Conservation (phyloP, 345 rosid genomes). For the Brassica juncea region DNA sequence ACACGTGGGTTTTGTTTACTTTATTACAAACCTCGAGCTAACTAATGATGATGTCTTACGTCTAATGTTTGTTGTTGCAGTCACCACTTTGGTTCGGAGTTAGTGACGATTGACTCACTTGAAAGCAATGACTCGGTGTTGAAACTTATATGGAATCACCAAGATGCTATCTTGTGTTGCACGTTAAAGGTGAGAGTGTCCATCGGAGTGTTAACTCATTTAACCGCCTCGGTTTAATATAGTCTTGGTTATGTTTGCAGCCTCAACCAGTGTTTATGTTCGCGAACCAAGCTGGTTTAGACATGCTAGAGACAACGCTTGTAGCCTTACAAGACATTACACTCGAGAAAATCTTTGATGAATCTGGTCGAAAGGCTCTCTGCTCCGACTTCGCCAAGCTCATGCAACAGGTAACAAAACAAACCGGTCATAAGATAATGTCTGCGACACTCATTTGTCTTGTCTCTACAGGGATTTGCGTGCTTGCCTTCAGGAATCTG, state of each 20-base stretch:
- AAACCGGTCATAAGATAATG: background rate
- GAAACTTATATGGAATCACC: constrained; percentile 76
- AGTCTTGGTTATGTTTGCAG: constrained; percentile 44
- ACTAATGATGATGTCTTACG: background rate
- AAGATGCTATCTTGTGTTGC: constrained; percentile 88
- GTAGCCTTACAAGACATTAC: constrained; percentile 88
- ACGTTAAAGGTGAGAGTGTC: constrained; percentile 59
- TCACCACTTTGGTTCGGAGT: constrained; percentile 66
- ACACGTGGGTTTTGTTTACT: constrained; percentile 21
- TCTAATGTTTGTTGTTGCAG: constrained; percentile 40
- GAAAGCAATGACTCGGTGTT: constrained; percentile 52
- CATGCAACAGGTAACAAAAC: constrained; percentile 72
- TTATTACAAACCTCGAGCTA: background rate
- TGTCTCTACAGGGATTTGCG: constrained; percentile 60
- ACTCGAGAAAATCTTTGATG: constrained; percentile 82
- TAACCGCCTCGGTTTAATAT: background rate
- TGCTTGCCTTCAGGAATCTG: constrained; percentile 80
- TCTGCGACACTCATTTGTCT: background rate
- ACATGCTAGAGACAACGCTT: constrained; percentile 96
- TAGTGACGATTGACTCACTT: constrained; percentile 60
- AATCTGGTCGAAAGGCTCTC: constrained; percentile 73
- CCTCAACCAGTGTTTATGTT: constrained; percentile 77
- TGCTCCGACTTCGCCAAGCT: constrained; percentile 72
- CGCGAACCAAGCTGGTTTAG: constrained; percentile 91
- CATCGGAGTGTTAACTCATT: background rate